Evolutionary conservation across 108 stramenopile species (phyloP).

Genomic region (Stephanodiscus triporus): DNA sequence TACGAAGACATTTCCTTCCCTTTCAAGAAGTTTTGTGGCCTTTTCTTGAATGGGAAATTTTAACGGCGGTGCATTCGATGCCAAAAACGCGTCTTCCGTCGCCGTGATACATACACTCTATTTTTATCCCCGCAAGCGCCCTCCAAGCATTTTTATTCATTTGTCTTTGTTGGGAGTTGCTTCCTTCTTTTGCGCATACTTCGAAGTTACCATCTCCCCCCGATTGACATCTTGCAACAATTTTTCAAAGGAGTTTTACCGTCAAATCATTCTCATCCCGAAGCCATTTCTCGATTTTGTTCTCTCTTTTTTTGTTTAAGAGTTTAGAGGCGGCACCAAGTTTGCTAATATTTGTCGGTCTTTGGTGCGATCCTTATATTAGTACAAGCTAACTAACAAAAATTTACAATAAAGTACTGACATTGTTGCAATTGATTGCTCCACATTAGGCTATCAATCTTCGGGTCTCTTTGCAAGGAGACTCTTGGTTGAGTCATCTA

Average conservation of each 20-base stretch:
- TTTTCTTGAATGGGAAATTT: background rate
- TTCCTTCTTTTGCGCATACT: background rate
- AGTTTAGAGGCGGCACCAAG: background rate
- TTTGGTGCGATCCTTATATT: no score
- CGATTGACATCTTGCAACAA: background rate
- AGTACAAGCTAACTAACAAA: no score
- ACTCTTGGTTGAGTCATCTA: no score
- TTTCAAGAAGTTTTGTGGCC: background rate
- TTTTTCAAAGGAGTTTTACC: background rate
- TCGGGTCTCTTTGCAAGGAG: no score
- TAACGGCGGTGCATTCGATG: background rate
- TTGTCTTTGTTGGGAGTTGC: background rate
- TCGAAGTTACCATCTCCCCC: background rate
- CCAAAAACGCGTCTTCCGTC: no score
- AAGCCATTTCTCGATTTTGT: background rate
- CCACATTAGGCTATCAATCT: no score
- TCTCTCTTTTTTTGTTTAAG: background rate
- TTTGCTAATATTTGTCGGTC: no score
- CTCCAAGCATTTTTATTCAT: background rate
- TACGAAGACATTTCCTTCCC: background rate
- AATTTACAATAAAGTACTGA: no score
- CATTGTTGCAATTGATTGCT: no score
- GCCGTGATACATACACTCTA: no score
- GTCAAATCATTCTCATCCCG: background rate
- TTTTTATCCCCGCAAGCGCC: no score